phyloP scores from a whole-genome alignment of 768 basidiomycete species.

The Zangia roseola region DNA sequence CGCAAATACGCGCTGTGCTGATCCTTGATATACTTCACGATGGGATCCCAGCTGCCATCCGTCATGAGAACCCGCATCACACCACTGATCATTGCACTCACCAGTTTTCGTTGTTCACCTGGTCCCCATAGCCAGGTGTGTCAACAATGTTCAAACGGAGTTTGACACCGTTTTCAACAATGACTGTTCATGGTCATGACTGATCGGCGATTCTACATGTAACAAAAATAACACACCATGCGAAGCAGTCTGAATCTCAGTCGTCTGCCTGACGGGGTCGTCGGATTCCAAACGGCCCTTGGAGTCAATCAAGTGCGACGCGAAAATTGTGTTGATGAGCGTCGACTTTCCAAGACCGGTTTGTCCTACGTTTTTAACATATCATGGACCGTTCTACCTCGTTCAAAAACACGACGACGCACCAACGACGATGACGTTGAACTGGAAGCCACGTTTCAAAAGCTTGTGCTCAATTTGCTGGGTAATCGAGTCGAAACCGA shows the following conservation, averaged over 20 bases:
- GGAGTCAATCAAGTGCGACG: slow-evolving; percentile 95
- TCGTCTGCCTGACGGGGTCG: slow-evolving; percentile 91
- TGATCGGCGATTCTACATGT: neutral
- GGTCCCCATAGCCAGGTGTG: slow-evolving; percentile 98
- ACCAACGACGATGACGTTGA: slow-evolving; percentile 98
- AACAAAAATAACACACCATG: slow-evolving; percentile 62
- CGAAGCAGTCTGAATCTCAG: slow-evolving; percentile 92
- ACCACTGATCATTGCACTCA: slow-evolving; percentile 36
- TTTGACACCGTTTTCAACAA: slow-evolving; percentile 93
- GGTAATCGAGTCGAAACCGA: slow-evolving; percentile 98
- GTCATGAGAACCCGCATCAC: slow-evolving; percentile 1
- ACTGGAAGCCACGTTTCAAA: slow-evolving; percentile 98
- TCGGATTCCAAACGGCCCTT: slow-evolving; percentile 90
- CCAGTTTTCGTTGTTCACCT: slow-evolving; percentile 99
- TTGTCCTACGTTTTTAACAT: slow-evolving; percentile 59
- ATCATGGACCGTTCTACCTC: neutral
- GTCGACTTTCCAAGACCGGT: slow-evolving; percentile 99
- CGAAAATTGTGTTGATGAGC: slow-evolving; percentile 98
- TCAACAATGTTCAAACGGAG: slow-evolving; percentile 97
- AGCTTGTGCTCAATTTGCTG: slow-evolving; percentile 99
- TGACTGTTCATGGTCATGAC: slow-evolving; percentile 52
- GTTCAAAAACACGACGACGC: slow-evolving; percentile 30
- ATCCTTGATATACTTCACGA: slow-evolving; percentile 99
- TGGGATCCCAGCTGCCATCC: slow-evolving; percentile 89
- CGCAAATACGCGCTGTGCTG: slow-evolving; percentile 98